Evolutionary conservation across 768 basidiomycete genomes (phyloP), one percentile per base, ranked within the genome.

Genomic region (Mycena sanguinolenta): DNA sequence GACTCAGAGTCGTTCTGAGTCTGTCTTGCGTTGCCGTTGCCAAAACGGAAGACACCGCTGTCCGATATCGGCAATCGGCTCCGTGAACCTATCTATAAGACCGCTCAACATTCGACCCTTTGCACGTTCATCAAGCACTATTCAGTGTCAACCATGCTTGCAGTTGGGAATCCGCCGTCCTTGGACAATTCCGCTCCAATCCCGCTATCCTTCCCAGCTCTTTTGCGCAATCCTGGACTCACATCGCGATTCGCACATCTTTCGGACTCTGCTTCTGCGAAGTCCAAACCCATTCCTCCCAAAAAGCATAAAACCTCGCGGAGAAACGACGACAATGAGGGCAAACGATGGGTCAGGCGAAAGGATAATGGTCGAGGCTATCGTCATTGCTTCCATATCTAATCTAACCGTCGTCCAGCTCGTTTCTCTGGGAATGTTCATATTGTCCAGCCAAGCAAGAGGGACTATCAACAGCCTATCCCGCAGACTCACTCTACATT

Each of bases 281-380:
- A 27, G 39, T 25, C 50, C 34, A 61, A 75, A 7, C 72, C 78
- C 27, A 65, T 74, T 13, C 58, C 76, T 0, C 42, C 68, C 28
- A 89, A 82, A 80, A 88, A 86, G 74, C 75, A 74, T 38, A 84
- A 81, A 44, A 58, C 55, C 17, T 23, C 23, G 36, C 77, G 73
- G 65, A 82, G 90, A 61, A n/a, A n/a, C n/a, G 86, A 87, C 65
- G 89, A 90, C 58, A 90, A 89, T 59, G 91, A 93, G 71, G 94
- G 94, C 39, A 95, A 92, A 79, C 90, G 92, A 38, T 93, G 91
- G 90, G 79, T 89, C 6, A 82, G 92, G 72, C 87, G 94, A 23
- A 92, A 89, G 75, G 93, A 94, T 73, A 95, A 95, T 63, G 90
- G 94, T 94, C 55, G 60, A 86, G 79, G 57, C 58, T n/a, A 23